Evolutionary conservation across 129 eudicot genomes (phyloP), one percentile per base, ranked within the genome.

Genomic region (Flaveria trinervia): DNA sequence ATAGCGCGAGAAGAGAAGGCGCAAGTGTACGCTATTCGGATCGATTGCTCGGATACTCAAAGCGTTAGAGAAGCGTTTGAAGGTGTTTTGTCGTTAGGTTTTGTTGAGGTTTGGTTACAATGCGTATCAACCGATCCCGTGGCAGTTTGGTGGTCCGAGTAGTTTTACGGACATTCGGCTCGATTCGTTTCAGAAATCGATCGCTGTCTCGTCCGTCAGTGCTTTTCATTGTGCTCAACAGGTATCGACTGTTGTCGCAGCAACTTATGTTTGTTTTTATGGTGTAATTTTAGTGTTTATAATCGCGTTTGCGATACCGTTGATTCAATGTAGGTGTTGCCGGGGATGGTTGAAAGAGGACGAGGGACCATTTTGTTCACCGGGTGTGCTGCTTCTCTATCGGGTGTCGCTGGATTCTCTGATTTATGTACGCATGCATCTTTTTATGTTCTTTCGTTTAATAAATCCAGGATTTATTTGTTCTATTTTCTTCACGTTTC

Each of bases 41-140:
- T 92, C 54, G 97, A 92, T 81, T 92, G 97, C 76, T 89, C 97
- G 33, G 89, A 87, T 0, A 52, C 91, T 4, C 77, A 84, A 71
- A 92, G 97, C 80, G 79, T 92, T 6, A 51, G 69, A 56, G 97
- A 92, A 46, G 97, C 97, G 10, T 92, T 92, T 26, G 96, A 92
- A 74, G 97, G 92, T 0, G 97, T 92, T 30, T 85, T 89, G 3
- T 92, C 96, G 1, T 77, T 89, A 16, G 97, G 97, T 0, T 89
- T 88, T 74, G 96, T 92, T 49, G 93, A 92, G 77, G 93, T 92
- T 68, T 92, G 83, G 93, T 92, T 92, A 92, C 87, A 92, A 92
- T 62, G 96, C 96, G 9, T 89, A 84, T 59, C 85, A 87, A 18
- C 88, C 96, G 1, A 73, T 83, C 12, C 76, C 88, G 1, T 83